Percentiles rank a stretch among this genome's conserved stretches.
phyloP scores from a whole-genome alignment of 345 rosid species.

The Aquilaria yunnanensis region DNA sequence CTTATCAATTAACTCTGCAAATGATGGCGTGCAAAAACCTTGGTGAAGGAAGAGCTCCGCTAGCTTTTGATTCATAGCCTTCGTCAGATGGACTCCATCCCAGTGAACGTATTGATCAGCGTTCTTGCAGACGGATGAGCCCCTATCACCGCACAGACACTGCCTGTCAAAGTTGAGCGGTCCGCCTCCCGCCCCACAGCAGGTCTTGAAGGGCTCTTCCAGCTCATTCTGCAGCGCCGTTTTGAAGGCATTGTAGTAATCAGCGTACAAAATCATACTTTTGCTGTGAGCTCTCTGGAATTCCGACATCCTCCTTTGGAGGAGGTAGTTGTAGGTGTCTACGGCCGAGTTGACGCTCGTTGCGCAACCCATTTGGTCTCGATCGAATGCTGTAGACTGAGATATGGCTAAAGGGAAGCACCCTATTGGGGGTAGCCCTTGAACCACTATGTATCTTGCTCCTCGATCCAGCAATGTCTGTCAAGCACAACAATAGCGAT shows the following conservation, averaged over 20 bases:
- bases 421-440: slow-evolving; percentile 42
- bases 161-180: slow-evolving; percentile 27
- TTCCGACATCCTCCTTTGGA: slow-evolving; percentile 21
- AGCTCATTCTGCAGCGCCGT: slow-evolving; percentile 19
- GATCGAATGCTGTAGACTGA: slow-evolving; percentile 9
- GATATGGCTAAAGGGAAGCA: slow-evolving; percentile 27
- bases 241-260: slow-evolving; percentile 27
- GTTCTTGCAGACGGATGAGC: slow-evolving; percentile 20
- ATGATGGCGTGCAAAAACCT: slow-evolving; percentile 30
- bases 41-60: slow-evolving; percentile 24
- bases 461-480: slow-evolving; percentile 34
- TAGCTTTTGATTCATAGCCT: slow-evolving; percentile 24
- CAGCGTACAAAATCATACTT: slow-evolving; percentile 24
- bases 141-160: slow-evolving; percentile 24
- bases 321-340: slow-evolving; percentile 29
- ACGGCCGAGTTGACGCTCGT: slow-evolving; percentile 17
- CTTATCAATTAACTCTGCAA: slow-evolving; percentile 13
- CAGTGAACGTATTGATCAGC: slow-evolving; percentile 21
- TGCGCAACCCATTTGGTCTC: slow-evolving; percentile 29
- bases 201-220: slow-evolving; percentile 26
- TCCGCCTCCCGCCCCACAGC: slow-evolving; percentile 38
- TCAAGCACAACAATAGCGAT: background rate
- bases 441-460: slow-evolving; percentile 34
- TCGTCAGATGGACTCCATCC: slow-evolving; percentile 51
- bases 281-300: slow-evolving; percentile 5